These are phyloP conservation scores for Kandelia obovata DNA, from an alignment of 345 rosid genomes.

Conservation along the genomic window DNA sequence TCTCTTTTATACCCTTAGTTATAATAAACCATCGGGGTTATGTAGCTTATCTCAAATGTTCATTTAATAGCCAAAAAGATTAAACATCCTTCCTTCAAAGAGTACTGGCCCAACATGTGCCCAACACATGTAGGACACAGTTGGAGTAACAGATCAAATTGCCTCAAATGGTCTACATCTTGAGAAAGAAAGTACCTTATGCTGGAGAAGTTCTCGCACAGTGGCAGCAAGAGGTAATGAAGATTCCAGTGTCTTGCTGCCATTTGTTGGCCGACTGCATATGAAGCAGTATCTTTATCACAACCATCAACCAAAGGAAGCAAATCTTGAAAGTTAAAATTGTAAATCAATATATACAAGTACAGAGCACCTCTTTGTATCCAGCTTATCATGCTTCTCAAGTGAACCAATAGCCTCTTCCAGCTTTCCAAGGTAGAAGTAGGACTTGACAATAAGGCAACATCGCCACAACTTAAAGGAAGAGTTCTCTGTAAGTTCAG, in stretches of 20 bases:
- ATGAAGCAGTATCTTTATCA: conserved; percentile 18
- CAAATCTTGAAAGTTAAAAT: background rate
- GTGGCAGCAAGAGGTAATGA: conserved; percentile 57
- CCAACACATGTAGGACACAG: background rate
- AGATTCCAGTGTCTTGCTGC: conserved; percentile 47
- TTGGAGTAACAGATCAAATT: background rate
- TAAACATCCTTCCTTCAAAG: no score
- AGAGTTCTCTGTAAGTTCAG: conserved; percentile 37
- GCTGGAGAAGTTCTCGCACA: conserved; percentile 61
- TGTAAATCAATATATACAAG: conserved; percentile 3
- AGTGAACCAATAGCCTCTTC: conserved; percentile 75
- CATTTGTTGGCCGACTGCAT: conserved; percentile 31
- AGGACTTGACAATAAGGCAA: conserved; percentile 59
- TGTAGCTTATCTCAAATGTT: no score
- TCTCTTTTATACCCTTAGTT: no score
- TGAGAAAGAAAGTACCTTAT: conserved; percentile 53
- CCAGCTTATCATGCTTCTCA: conserved; percentile 56
- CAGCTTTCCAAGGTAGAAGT: conserved; percentile 79
- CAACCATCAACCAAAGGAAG: background rate
- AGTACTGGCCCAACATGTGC: background rate
- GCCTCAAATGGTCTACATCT: background rate
- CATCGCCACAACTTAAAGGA: conserved; percentile 66
- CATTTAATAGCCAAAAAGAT: no score
- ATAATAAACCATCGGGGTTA: no score
- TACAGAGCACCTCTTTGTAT: conserved; percentile 38